These are phyloP conservation scores for Ajuga chamaepitys DNA, from an alignment of 257 asterid genomes.

Conservation along the genomic window DNA sequence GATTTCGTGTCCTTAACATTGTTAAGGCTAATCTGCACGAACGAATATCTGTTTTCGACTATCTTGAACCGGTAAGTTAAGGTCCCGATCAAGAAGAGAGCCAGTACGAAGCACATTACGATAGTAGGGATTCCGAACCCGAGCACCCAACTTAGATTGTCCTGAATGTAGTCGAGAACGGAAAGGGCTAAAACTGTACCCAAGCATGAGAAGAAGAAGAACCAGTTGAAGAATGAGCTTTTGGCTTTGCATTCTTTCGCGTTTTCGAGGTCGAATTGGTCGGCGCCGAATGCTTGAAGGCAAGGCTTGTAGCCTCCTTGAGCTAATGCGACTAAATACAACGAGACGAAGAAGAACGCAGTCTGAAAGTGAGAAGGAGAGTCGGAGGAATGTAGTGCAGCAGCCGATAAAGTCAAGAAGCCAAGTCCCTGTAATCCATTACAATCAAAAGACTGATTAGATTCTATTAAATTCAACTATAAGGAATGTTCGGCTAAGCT, in stretches of 20 bases:
- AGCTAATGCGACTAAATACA: conserved; percentile 38
- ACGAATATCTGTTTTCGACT: neutral
- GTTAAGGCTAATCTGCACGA: neutral
- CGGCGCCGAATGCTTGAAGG: conserved; percentile 36
- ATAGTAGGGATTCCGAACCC: conserved; percentile 48
- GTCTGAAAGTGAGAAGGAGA: conserved; percentile 23
- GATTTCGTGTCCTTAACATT: conserved; percentile 21
- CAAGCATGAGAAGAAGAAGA: conserved; percentile 9
- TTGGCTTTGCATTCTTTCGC: conserved; percentile 21
- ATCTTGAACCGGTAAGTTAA: conserved; percentile 34
- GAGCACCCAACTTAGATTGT: conserved; percentile 43
- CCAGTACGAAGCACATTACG: conserved; percentile 29
- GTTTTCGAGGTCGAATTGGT: conserved; percentile 28
- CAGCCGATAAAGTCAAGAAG: conserved; percentile 29
- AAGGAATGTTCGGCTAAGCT: no score
- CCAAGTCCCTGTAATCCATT: conserved; percentile 26
- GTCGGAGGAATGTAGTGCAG: conserved; percentile 21
- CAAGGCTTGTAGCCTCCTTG: conserved; percentile 42
- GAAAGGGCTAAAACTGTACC: conserved; percentile 19
- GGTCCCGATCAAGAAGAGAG: conserved; percentile 28
- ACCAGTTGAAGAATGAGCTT: conserved; percentile 38
- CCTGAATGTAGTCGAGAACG: conserved; percentile 39
- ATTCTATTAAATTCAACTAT: no score
- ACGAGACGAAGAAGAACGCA: conserved; percentile 23
- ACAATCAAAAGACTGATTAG: neutral